These are phyloP conservation scores for Acacia confusa DNA, from an alignment of 306 rosid genomes.

Conservation along the genomic window DNA sequence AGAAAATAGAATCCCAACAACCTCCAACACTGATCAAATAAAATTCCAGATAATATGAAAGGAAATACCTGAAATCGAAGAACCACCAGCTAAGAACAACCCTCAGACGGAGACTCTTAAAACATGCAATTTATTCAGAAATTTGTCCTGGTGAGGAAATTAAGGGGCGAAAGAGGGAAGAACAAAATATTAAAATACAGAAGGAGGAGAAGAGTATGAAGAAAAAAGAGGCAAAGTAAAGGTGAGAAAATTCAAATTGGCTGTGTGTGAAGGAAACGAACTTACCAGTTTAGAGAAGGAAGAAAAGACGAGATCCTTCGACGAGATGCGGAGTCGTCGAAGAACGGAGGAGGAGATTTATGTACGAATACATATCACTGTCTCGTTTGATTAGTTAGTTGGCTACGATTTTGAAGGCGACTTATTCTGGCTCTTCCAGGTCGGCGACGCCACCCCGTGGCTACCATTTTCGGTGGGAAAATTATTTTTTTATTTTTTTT, in stretches of 20 bases:
- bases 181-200: background rate
- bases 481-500: too few relatives aligned
- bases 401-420: background rate
- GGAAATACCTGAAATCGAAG: slow-evolving; percentile 17
- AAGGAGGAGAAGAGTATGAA: background rate
- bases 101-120: background rate
- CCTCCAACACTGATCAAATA: background rate
- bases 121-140: background rate
- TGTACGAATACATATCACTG: too few relatives aligned
- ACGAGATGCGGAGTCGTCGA: slow-evolving; percentile 27
- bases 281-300: background rate
- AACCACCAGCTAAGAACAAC: background rate
- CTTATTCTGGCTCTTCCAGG: background rate
- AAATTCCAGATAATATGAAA: background rate
- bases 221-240: background rate
- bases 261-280: background rate
- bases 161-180: background rate
- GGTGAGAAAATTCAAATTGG: background rate
- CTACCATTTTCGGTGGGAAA: background rate
- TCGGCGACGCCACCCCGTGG: too few relatives aligned
- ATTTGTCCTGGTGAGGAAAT: background rate
- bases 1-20: background rate
- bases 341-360: background rate
- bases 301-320: background rate
- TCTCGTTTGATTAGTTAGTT: background rate